Evolutionary conservation across 202 grass and related monocot species (phyloP).

Genomic region (Cymbopogon flexuosus): DNA sequence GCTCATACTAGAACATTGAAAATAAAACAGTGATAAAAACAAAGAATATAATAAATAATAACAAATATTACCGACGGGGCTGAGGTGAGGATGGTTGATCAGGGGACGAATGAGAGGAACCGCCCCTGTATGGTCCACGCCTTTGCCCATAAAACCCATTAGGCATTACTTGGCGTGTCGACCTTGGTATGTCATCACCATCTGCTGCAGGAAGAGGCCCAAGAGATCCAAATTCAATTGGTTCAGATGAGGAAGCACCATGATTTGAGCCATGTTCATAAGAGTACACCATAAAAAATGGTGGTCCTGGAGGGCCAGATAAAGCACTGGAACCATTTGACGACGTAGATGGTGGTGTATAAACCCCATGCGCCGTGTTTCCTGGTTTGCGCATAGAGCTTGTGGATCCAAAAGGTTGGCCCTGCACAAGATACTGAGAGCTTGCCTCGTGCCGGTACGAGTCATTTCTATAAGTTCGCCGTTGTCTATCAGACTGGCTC

Average conservation of each 20-base stretch:
- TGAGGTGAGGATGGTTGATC: conserved; percentile 75
- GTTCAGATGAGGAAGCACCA: conserved; percentile 38
- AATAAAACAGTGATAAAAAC: conserved; percentile 31
- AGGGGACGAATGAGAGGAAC: conserved; percentile 63
- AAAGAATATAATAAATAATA: conserved; percentile 9
- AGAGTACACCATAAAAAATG: conserved; percentile 48
- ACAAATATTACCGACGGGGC: conserved; percentile 39
- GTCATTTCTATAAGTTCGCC: conserved; percentile 58
- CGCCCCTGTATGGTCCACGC: conserved; percentile 35
- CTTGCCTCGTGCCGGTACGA: conserved; percentile 53
- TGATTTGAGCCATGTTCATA: conserved; percentile 46
- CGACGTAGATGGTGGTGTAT: conserved; percentile 36
- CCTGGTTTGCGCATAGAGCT: conserved; percentile 41
- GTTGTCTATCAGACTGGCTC: conserved; percentile 51
- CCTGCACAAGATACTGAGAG: conserved; percentile 38
- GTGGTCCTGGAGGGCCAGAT: conserved; percentile 20
- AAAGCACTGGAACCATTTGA: conserved; percentile 42
- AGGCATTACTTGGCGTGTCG: conserved; percentile 29
- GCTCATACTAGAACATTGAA: background rate
- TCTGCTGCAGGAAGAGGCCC: conserved; percentile 40
- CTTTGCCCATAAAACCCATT: conserved; percentile 50
- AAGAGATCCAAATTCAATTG: conserved; percentile 68
- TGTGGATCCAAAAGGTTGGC: conserved; percentile 44
- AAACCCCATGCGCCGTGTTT: conserved; percentile 47
- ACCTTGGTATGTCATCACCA: conserved; percentile 31